A percentile compares a stretch with the other conserved stretches of the same genome.
Evolutionary conservation across 139 green algal genomes (phyloP).

Genomic region (Tetradesmus obliquus): DNA sequence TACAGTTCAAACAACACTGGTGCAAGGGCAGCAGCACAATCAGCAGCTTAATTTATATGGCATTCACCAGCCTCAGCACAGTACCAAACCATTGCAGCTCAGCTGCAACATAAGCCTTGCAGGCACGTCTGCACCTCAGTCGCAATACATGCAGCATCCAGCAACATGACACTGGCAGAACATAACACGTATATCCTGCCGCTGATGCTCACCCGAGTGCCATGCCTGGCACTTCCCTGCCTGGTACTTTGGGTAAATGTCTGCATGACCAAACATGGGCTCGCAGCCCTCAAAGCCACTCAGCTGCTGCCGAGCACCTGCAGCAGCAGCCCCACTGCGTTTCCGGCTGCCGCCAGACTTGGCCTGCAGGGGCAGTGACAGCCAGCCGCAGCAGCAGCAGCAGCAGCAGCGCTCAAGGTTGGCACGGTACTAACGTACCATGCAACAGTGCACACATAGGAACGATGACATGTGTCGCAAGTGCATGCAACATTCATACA

Average conservation of each 20-base stretch:
- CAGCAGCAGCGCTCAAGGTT: not conserved
- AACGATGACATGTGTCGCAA: too few species aligned
- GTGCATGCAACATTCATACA: too few species aligned
- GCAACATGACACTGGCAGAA: not conserved
- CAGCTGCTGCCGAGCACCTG: conserved; percentile 44
- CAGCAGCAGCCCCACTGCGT: not conserved
- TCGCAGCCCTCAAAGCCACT: conserved; percentile 80
- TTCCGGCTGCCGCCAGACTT: not conserved
- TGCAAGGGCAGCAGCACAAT: not conserved
- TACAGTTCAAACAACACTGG: too few species aligned
- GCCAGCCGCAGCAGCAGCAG: not conserved
- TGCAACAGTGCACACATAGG: too few species aligned
- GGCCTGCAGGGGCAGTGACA: not conserved
- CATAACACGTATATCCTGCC: not conserved
- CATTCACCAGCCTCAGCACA: too few species aligned
- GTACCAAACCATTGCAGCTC: too few species aligned
- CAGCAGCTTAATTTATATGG: not conserved
- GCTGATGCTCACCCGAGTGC: conserved; percentile 58
- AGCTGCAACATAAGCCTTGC: too few species aligned
- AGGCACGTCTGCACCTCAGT: too few species aligned
- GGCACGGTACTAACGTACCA: too few species aligned
- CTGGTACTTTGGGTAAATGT: conserved; percentile 56
- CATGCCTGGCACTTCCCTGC: conserved; percentile 54
- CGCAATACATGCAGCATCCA: not conserved
- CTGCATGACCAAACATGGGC: conserved; percentile 39